These are phyloP conservation scores for Canariomyces notabilis DNA, from an alignment of 2,329 filamentous ascomycete genomes.

Conservation along the genomic window DNA sequence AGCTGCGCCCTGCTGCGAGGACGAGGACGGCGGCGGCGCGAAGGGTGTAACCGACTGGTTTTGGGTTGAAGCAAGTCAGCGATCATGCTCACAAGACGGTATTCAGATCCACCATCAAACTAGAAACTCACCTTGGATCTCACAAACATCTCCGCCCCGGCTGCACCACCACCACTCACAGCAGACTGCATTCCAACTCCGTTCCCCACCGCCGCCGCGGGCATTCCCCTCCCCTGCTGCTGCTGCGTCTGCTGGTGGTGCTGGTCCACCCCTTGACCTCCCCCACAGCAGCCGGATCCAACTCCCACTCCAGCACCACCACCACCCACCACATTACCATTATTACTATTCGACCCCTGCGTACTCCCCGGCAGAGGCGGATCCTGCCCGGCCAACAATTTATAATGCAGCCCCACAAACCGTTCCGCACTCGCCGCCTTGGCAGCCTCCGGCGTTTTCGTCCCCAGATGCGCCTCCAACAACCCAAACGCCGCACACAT, in stretches of 20 bases:
- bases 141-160: slow-evolving; percentile 15
- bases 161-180: neutral
- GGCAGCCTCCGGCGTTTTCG: slow-evolving; percentile 51
- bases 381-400: slow-evolving; percentile 51
- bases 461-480: slow-evolving; percentile 54
- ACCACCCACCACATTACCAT: neutral
- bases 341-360: slow-evolving; percentile 15
- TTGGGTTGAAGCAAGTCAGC: slow-evolving; percentile 8
- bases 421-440: slow-evolving; percentile 56
- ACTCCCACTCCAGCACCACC: neutral
- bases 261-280: neutral
- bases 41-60: slow-evolving; percentile 24
- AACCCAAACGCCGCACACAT: slow-evolving; percentile 57
- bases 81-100: too few species aligned
- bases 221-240: neutral
- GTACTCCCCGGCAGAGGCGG: slow-evolving; percentile 29
- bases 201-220: neutral
- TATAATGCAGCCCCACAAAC: slow-evolving; percentile 55
- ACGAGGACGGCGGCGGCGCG: slow-evolving; percentile 17
- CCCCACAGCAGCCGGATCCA: neutral
- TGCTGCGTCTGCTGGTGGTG: neutral
- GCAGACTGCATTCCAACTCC: neutral
- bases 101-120: too few species aligned
- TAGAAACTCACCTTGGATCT: slow-evolving; percentile 20
- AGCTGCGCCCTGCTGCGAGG: slow-evolving; percentile 15